Evolutionary conservation across 1,284 basidiomycete genomes (phyloP).

Genomic region (Volvariella volvacea): DNA sequence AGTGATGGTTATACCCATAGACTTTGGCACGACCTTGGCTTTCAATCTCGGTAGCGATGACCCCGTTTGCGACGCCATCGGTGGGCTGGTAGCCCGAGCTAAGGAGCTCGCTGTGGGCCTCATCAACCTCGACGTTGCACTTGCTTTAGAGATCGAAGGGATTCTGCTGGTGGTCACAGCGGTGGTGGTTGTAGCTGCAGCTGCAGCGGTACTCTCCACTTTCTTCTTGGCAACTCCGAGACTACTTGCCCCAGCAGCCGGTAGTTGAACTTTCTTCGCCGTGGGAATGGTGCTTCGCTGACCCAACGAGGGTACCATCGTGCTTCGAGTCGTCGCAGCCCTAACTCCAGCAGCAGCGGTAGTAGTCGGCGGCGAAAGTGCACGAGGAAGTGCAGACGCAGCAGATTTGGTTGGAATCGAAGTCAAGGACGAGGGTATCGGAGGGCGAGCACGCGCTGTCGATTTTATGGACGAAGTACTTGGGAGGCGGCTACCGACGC

Average conservation of each 20-base stretch:
- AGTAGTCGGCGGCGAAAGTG: too few species aligned
- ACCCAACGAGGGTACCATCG: slow-evolving; percentile 33
- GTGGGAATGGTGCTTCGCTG: slow-evolving; percentile 17
- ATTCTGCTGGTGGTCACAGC: background rate
- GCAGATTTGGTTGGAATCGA: too few species aligned
- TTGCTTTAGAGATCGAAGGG: slow-evolving; percentile 7
- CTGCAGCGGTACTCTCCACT: slow-evolving; percentile 5
- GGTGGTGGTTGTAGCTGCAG: slow-evolving; percentile 7
- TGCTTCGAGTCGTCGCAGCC: background rate
- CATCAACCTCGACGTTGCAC: slow-evolving; percentile 38
- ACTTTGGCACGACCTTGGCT: background rate
- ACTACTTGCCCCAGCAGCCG: slow-evolving; percentile 12
- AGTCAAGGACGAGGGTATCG: slow-evolving; percentile 17
- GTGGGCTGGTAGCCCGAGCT: slow-evolving; percentile 41
- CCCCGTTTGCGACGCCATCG: background rate
- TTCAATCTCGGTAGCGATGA: background rate
- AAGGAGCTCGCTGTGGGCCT: slow-evolving; percentile 75
- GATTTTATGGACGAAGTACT: slow-evolving; percentile 9
- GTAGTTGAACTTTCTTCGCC: slow-evolving; percentile 10
- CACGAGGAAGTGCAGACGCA: too few species aligned
- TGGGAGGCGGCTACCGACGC: background rate
- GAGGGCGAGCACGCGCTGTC: slow-evolving; percentile 22
- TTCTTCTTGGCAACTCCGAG: slow-evolving; percentile 10
- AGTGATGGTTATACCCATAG: background rate
- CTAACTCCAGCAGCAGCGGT: too few species aligned